Evolutionary conservation across 2,329 filamentous ascomycete genomes (phyloP).

Genomic region (Aspergillus chevalieri): DNA sequence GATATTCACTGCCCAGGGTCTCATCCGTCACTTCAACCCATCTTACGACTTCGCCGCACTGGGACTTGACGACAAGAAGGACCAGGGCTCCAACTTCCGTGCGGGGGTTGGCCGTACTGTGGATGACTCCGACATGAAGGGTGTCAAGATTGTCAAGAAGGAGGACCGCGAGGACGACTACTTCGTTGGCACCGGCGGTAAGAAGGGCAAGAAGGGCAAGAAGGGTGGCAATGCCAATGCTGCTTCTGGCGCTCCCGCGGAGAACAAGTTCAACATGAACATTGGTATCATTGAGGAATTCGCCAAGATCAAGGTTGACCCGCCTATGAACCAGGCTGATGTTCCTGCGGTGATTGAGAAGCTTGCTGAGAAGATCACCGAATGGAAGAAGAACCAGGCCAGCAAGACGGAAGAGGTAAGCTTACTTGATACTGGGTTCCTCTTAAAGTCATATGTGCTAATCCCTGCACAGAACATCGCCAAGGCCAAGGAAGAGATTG

Average conservation of each 20-base stretch:
- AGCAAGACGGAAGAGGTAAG: slow-evolving; percentile 84
- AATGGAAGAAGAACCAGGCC: slow-evolving; percentile 88
- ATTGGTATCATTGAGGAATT: slow-evolving; percentile 90
- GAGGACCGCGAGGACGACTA: slow-evolving; percentile 83
- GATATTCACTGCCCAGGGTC: slow-evolving; percentile 78
- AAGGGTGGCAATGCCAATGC: slow-evolving; percentile 54
- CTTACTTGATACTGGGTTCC: slow-evolving; percentile 10
- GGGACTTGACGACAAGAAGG: slow-evolving; percentile 45
- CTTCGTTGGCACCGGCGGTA: slow-evolving; percentile 63
- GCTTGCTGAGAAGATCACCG: slow-evolving; percentile 81
- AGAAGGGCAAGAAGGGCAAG: slow-evolving; percentile 85
- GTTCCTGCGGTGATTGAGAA: slow-evolving; percentile 76
- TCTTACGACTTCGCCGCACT: slow-evolving; percentile 61
- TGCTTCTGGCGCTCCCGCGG: slow-evolving; percentile 44
- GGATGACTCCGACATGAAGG: slow-evolving; percentile 77
- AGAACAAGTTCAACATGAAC: slow-evolving; percentile 72
- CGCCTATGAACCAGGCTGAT: slow-evolving; percentile 79
- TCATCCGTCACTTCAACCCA: slow-evolving; percentile 89
- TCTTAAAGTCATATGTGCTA: slow-evolving; percentile 1
- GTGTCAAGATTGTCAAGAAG: slow-evolving; percentile 76
- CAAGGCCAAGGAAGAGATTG: slow-evolving; percentile 93
- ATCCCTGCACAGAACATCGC: slow-evolving; percentile 71
- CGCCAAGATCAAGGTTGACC: slow-evolving; percentile 73
- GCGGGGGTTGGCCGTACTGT: slow-evolving; percentile 77
- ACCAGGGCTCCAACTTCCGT: slow-evolving; percentile 61